Evolutionary conservation across 2,329 filamentous ascomycete species (phyloP), one percentile per base, ranked within the genome.

Genomic region (Calonectria fujianensis): DNA sequence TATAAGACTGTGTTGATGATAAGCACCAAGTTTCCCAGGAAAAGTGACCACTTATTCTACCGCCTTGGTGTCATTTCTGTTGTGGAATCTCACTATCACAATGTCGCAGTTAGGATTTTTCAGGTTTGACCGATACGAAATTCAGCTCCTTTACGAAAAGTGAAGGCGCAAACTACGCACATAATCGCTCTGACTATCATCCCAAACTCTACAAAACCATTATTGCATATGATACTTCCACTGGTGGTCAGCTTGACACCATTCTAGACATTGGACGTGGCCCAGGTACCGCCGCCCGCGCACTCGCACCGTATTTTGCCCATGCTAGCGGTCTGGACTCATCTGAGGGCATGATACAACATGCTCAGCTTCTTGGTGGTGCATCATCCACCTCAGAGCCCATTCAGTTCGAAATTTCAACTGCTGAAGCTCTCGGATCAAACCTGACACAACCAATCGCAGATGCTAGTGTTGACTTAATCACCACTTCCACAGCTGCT

Each of bases 191-290:
- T 1, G 80, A 83, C 64, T 92, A 91, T 79, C 82, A 86, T 54
- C 77, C 83, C 0, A 79, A 77, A 9, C 82, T 92, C 24, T 91
- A 90, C 82, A 74, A 88, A 4, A 77, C 79, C 52, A 84, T 92
- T 65, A 61, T 90, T 8, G 76, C 85, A 24, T 84, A 88, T 68
- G 91, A 92, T 77, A 82, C 78, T 1, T 82, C 85, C 1, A 87
- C 85, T 0, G 87, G 87, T 31, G 89, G 89, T 18, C 69, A 84
- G 18, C 77, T 89, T 24, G 79, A 83, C 39, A 83, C 82, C 4
- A 74, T 91, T 0, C 79, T 91, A 14, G 91, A 93, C 74, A 82
- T 92, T 7, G 91, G 91, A 41, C 91, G 90, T 78, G 90, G 91
- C 0, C 90, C 91, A 0, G 91, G 91, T 4, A 87, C 82, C 18